Percentiles rank a stretch among this genome's conserved stretches.
phyloP scores from a whole-genome alignment of 345 rosid species.

The Ceriops decandra region DNA sequence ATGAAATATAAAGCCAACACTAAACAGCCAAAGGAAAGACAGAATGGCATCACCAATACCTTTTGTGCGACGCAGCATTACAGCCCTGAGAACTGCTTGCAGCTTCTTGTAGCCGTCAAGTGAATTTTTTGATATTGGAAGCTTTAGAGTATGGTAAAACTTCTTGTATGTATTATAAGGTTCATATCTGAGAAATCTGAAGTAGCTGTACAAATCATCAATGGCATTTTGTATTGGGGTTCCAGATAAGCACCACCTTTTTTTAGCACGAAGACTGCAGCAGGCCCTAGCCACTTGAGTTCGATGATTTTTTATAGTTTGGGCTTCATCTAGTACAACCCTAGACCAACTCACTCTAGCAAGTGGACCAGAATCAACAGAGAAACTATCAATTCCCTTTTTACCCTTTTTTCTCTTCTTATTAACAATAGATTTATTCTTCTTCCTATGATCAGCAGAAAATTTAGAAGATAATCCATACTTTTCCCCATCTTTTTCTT shows the following conservation, averaged over 20 bases:
- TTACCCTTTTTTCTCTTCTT: constrained; percentile 67
- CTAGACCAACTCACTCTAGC: constrained; percentile 81
- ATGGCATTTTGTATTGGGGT: constrained; percentile 92
- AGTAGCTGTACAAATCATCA: constrained; percentile 94
- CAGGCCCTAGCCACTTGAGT: constrained; percentile 98
- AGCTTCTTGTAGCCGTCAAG: constrained; percentile 83
- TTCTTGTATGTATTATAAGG: constrained; percentile 70
- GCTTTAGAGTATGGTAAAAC: constrained; percentile 60
- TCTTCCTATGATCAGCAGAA: constrained; percentile 54
- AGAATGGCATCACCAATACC: constrained; percentile 60
- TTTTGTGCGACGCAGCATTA: constrained; percentile 98
- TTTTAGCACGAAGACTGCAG: constrained; percentile 90
- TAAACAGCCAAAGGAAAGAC: constrained; percentile 5
- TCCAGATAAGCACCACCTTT: constrained; percentile 98
- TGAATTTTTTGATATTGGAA: constrained; percentile 67
- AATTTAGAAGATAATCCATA: constrained; percentile 66
- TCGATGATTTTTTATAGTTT: constrained; percentile 94
- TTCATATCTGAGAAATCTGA: constrained; percentile 85
- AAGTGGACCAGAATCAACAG: constrained; percentile 69
- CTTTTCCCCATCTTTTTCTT: constrained; percentile 58
- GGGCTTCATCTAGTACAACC: constrained; percentile 96
- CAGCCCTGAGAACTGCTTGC: constrained; percentile 77
- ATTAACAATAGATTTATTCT: constrained; percentile 34
- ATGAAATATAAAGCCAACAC: not conserved
- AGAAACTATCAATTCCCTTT: constrained; percentile 47